These are phyloP conservation scores for Didymosphaeria variabile DNA, from an alignment of 2,329 filamentous ascomycete species.

Conservation along the genomic window DNA sequence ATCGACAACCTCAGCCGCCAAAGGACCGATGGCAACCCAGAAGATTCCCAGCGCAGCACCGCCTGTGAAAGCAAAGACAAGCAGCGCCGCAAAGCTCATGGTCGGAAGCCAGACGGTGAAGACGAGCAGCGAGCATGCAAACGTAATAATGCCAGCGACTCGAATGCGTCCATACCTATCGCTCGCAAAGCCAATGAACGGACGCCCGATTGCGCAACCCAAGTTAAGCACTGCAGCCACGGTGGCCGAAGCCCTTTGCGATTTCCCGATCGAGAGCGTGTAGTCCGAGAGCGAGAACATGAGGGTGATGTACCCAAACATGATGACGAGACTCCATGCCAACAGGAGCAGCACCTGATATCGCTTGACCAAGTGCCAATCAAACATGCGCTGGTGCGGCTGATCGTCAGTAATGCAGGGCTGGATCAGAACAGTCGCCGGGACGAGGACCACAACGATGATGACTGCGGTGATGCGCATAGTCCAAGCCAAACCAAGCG, in stretches of 20 bases:
- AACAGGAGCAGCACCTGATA: no score
- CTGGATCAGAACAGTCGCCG: slow-evolving; percentile 42
- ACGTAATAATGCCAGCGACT: slow-evolving; percentile 29
- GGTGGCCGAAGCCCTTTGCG: slow-evolving; percentile 49
- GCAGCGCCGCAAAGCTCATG: no score
- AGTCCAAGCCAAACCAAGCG: slow-evolving; percentile 51
- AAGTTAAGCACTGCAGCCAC: slow-evolving; percentile 58
- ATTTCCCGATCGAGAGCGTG: slow-evolving; percentile 55
- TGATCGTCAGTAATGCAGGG: no score
- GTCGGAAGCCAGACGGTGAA: no score
- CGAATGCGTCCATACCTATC: slow-evolving; percentile 55
- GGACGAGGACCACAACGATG: slow-evolving; percentile 36
- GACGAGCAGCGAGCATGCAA: no score
- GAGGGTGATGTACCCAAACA: slow-evolving; percentile 60
- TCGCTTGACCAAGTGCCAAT: no score
- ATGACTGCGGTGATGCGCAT: slow-evolving; percentile 52
- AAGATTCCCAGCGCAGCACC: no score
- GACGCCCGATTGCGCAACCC: slow-evolving; percentile 58
- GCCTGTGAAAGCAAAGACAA: no score
- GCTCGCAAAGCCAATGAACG: slow-evolving; percentile 56
- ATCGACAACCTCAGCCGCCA: no score
- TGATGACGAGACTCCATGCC: slow-evolving; percentile 28
- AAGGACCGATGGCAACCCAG: no score
- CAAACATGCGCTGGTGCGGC: no score
- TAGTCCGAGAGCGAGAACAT: slow-evolving; percentile 60